Evolutionary conservation across 139 green algal species (phyloP).

Genomic region (Pleodorina starrii): DNA sequence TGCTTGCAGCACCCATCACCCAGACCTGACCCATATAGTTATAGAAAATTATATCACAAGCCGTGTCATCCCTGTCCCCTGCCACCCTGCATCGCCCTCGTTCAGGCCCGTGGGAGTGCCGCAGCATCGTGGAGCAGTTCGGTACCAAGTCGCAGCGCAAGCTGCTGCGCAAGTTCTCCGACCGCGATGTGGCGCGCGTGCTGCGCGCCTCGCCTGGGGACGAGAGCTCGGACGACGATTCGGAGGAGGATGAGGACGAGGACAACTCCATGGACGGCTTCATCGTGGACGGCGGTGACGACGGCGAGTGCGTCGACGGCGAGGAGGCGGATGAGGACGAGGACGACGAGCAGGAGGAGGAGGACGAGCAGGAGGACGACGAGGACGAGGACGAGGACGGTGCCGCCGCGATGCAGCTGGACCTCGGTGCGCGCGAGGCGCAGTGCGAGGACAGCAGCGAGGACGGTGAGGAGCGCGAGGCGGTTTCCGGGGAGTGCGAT

Average conservation of each 20-base stretch:
- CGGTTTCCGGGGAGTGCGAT: background rate
- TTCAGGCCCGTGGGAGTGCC: constrained; percentile 36
- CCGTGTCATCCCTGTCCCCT: no score
- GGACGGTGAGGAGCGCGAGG: background rate
- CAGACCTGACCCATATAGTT: no score
- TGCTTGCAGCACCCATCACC: no score
- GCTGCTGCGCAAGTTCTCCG: constrained; percentile 15
- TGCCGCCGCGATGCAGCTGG: background rate
- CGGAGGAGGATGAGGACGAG: constrained; percentile 31
- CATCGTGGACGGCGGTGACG: background rate
- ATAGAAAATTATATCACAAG: no score
- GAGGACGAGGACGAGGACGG: background rate
- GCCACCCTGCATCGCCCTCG: no score
- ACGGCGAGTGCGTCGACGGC: background rate
- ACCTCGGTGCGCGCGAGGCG: background rate
- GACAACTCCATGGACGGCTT: constrained; percentile 37
- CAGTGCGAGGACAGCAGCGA: background rate
- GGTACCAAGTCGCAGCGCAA: background rate
- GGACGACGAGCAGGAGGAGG: background rate
- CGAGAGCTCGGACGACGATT: background rate
- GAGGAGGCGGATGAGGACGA: background rate
- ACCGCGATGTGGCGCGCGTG: background rate
- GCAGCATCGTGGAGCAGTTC: constrained; percentile 10
- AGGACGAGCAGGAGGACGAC: background rate
- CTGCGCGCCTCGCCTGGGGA: background rate